Base-by-base conservation (phyloP, 139 green algal genomes). In the Coelastrella sp. region DNA sequence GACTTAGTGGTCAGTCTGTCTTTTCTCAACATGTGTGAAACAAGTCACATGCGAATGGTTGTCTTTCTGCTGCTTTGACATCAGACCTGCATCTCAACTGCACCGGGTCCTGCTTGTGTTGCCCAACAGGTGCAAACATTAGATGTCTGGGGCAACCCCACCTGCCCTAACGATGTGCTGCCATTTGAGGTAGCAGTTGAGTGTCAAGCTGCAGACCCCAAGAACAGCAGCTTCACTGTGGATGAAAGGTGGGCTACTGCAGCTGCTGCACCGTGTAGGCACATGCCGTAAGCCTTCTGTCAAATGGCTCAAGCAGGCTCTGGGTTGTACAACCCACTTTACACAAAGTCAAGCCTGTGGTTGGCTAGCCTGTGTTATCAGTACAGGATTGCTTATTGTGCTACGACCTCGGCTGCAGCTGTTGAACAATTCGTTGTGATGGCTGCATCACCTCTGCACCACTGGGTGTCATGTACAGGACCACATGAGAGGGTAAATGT, bases 101-200 rank as follows among this genome's bases (percentile, higher is more conserved):
- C 7, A 66, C 10, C 4, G 6, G 47, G 16, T 78, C 32, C 32
- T 68, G 5, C 23, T 3, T 22, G 59, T 75, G 16, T 57, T 89
- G 71, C 4, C 60, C 80, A 94, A 22, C 89, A 92, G 54, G 92
- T 96, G 23, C 85, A 87, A 17, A 87, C 90, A 0, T 32, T 95
- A 59, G 95, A 97, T 83, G 81, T 85, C 2, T 97, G 95, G 94
- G 94, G 93, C 79, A 96, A 96, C 86, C 16, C 85, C 58, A 95
- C 95, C 5, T 82, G 71, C 14, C 91, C 93, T 54, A 83, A 71
- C 0, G 10, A 89, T 0, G 89, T 93, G 71, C 80, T 97, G 84
- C 71, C 60, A 8, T 93, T 90, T 79, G 56, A 54, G 2, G 47
- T 97, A 32, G 11, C 74, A n/a, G 58, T 94, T 7, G 73, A 88